Percentiles rank a stretch among this genome's conserved stretches.
phyloP scores from a whole-genome alignment of 73 alveolate species.

The Vitrella brassicaformis region DNA sequence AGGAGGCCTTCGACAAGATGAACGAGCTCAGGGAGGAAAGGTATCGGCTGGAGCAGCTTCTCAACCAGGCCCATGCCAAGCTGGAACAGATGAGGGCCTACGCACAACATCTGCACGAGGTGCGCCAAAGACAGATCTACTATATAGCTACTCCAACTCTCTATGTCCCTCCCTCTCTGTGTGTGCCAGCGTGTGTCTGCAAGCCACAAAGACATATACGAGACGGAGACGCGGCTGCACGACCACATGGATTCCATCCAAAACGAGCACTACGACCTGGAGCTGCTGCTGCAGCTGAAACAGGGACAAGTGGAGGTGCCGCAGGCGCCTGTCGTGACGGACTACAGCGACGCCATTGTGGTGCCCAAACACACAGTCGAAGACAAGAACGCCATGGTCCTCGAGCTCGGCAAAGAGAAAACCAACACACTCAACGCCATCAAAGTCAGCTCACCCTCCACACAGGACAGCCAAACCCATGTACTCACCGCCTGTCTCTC shows the following conservation, averaged over 20 bases:
- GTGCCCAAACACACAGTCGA: constrained; percentile 54
- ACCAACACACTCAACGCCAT: constrained; percentile 33
- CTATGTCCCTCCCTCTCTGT: no score
- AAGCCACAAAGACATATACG: background rate
- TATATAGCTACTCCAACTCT: no score
- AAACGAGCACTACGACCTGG: constrained; percentile 54
- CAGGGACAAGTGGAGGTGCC: constrained; percentile 75
- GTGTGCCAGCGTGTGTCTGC: no score
- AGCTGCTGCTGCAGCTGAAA: constrained; percentile 46
- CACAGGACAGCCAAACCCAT: background rate
- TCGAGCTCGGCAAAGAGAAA: constrained; percentile 51
- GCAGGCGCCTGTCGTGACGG: constrained; percentile 71
- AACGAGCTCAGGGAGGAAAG: no score
- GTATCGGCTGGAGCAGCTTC: no score
- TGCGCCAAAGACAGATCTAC: no score
- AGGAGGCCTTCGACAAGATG: no score
- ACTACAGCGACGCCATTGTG: constrained; percentile 66
- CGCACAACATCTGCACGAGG: no score
- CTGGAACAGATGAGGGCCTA: no score
- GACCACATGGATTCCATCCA: constrained; percentile 4
- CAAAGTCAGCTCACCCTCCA: constrained; percentile 2
- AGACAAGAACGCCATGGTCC: constrained; percentile 50
- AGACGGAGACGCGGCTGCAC: background rate
- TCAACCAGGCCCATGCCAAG: no score
- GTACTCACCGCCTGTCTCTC: background rate